Evolutionary conservation across 2,329 filamentous ascomycete species (phyloP).

Genomic region (Sporothrix variecibatus): DNA sequence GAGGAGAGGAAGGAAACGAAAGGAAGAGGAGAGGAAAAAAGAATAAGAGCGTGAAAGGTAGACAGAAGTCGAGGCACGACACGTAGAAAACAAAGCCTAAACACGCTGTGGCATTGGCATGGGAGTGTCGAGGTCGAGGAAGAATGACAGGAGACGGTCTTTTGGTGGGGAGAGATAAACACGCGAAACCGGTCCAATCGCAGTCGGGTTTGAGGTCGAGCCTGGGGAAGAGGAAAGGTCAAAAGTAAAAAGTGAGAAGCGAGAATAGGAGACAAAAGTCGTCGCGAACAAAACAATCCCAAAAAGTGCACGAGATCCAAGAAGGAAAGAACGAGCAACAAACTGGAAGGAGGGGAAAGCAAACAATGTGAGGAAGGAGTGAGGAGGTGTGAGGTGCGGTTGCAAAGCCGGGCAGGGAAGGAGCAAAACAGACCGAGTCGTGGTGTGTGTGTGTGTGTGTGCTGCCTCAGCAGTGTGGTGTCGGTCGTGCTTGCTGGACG

Average conservation of each 20-base stretch:
- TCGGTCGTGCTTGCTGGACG: conserved; percentile 14
- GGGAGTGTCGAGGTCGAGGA: conserved; percentile 17
- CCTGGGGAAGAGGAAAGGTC: not conserved
- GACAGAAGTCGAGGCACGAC: conserved; percentile 6
- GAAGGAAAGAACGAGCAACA: not conserved
- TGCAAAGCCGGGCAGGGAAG: conserved; percentile 17
- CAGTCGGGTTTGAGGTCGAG: conserved; percentile 1
- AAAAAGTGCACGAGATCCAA: conserved; percentile 15
- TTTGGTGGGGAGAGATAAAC: conserved; percentile 22
- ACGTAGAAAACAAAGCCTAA: conserved; percentile 23
- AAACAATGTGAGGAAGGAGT: conserved; percentile 17
- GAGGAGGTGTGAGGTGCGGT: not conserved
- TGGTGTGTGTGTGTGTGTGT: conserved; percentile 2
- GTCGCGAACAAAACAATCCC: conserved; percentile 11
- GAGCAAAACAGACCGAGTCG: conserved; percentile 23
- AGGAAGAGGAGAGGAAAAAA: not conserved
- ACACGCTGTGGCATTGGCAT: conserved; percentile 28
- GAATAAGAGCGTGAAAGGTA: not conserved
- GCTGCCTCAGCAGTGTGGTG: not conserved
- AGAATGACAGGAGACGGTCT: conserved; percentile 25
- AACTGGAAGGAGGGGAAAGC: conserved; percentile 16
- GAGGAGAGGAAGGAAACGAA: conserved; percentile 5
- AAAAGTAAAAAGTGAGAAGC: not conserved
- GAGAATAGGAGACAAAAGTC: not conserved
- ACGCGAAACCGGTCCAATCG: conserved; percentile 25